phyloP scores from a whole-genome alignment of 208 protist species.

The Trypanosoma grayi region DNA sequence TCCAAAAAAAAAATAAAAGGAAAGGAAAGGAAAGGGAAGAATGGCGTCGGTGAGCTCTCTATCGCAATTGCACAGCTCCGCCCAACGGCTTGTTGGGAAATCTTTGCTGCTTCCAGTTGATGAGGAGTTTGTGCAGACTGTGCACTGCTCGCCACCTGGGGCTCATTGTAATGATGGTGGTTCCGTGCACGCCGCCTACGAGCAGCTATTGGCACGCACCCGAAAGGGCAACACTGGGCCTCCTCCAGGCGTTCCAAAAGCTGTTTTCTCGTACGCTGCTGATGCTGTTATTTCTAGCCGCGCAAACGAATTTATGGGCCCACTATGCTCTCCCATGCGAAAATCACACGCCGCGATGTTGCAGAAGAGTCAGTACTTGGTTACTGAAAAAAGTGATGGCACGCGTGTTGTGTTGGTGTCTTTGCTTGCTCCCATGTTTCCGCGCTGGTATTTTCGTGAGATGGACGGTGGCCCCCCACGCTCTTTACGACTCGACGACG shows the following conservation, averaged over 20 bases:
- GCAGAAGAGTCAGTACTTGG: constrained; percentile 34
- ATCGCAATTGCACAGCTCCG: constrained; percentile 4
- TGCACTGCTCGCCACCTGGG: constrained; percentile 1
- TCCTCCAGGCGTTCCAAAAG: constrained; percentile 2
- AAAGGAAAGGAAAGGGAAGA: too few relatives aligned
- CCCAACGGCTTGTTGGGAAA: constrained; percentile 3
- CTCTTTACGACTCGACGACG: constrained; percentile 12
- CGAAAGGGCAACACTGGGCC: background rate
- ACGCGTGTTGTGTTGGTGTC: constrained; percentile 53
- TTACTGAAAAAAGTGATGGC: constrained; percentile 87
- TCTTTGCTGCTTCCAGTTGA: constrained; percentile 18
- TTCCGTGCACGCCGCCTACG: background rate
- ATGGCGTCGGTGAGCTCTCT: constrained; percentile 21
- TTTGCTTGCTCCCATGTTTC: constrained; percentile 29
- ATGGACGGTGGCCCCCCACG: too few relatives aligned
- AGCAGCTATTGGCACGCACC: constrained; percentile 2
- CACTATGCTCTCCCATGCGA: constrained; percentile 71
- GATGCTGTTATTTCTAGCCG: constrained; percentile 22
- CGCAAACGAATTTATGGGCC: constrained; percentile 53
- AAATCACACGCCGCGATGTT: constrained; percentile 36
- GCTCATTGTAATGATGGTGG: background rate
- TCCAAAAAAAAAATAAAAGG: too few relatives aligned
- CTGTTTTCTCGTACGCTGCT: constrained; percentile 15
- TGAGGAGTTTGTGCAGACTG: constrained; percentile 24
- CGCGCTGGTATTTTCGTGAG: constrained; percentile 29